Percentiles rank a stretch among this genome's conserved stretches.
Conservation (phyloP, 2,329 filamentous ascomycete genomes). For the Fusarium cicatricum region DNA sequence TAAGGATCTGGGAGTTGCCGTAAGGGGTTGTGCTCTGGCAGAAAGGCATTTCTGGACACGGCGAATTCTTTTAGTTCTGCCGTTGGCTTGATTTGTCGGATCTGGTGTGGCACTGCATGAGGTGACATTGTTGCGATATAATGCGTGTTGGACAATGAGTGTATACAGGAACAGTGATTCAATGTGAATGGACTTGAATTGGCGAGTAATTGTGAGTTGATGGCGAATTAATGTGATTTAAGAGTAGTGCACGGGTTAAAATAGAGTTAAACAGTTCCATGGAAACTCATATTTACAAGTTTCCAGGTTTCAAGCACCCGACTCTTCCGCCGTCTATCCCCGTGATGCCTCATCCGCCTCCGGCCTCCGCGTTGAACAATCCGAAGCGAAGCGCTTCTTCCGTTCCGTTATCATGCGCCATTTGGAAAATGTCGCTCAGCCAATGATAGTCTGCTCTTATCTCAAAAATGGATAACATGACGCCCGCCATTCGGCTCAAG, state of each 20-base stretch:
- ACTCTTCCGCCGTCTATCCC: not conserved
- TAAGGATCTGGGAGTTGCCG: slow-evolving; percentile 71
- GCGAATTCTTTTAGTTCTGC: slow-evolving; percentile 48
- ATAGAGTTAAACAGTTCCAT: not conserved
- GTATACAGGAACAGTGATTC: not conserved
- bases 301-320: slow-evolving; percentile 7
- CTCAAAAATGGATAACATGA: slow-evolving; percentile 34
- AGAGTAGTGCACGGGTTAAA: slow-evolving; percentile 6
- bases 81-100: slow-evolving; percentile 25
- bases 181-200: too few relatives aligned
- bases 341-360: slow-evolving; percentile 11
- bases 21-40: slow-evolving; percentile 75
- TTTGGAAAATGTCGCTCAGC: slow-evolving; percentile 1
- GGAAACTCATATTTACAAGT: not conserved
- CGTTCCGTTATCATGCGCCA: slow-evolving; percentile 16
- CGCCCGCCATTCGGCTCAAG: slow-evolving; percentile 9
- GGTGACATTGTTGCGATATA: slow-evolving; percentile 50
- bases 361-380: slow-evolving; percentile 1
- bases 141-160: not conserved
- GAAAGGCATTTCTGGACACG: slow-evolving; percentile 72
- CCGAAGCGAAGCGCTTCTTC: slow-evolving; percentile 17
- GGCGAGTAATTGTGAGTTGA: too few relatives aligned
- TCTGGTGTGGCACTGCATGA: slow-evolving; percentile 47
- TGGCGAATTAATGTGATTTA: not conserved
- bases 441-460: slow-evolving; percentile 10